phyloP scores from a whole-genome alignment of 2,329 filamentous ascomycete species.

The Claviceps africana region DNA sequence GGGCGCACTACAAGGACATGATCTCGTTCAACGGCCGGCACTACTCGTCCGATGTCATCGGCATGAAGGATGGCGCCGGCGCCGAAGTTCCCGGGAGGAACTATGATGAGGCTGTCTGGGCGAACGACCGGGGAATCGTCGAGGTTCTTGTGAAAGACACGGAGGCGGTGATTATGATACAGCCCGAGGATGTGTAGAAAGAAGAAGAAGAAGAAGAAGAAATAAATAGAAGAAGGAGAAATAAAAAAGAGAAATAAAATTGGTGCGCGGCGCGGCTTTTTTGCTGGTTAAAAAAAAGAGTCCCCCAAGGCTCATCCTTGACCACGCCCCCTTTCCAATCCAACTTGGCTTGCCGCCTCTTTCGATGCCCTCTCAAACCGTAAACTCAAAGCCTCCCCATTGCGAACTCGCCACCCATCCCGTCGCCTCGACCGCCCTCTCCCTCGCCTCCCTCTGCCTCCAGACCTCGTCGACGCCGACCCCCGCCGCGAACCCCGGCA shows the following conservation, averaged over 20 bases:
- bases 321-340: no score
- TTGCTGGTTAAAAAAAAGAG: no score
- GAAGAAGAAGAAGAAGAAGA: no score
- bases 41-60: not conserved
- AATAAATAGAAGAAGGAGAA: no score
- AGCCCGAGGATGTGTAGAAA: no score
- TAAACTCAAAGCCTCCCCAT: constrained; percentile 36
- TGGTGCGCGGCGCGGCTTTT: no score
- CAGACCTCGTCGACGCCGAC: constrained; percentile 32
- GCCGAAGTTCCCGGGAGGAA: not conserved
- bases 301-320: no score
- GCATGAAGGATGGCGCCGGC: not conserved
- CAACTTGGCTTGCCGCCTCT: not conserved
- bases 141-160: not conserved
- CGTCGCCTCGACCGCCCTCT: constrained; percentile 25
- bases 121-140: not conserved
- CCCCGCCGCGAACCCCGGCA: constrained; percentile 24
- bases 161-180: not conserved
- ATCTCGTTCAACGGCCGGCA: not conserved
- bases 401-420: constrained; percentile 33
- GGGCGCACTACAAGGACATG: not conserved
- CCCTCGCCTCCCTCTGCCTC: constrained; percentile 23
- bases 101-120: not conserved
- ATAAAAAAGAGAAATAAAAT: no score
- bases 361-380: constrained; percentile 4